Conservation (phyloP, 306 rosid species). For the Medicago ruthenica region DNA sequence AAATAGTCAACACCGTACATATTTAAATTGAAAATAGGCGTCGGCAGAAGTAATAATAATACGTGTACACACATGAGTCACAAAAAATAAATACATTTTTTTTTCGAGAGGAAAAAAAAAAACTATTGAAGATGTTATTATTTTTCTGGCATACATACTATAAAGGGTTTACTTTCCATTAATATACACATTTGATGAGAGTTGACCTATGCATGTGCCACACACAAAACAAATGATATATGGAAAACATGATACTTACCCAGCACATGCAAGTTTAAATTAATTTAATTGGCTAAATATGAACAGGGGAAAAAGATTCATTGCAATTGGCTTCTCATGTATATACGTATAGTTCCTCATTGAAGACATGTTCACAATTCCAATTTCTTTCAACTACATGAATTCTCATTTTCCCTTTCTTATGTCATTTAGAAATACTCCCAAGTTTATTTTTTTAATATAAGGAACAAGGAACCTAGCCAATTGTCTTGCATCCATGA, state of each 20-base stretch:
- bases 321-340: too few relatives aligned
- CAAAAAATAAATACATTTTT: too few relatives aligned
- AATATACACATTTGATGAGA: slow-evolving; percentile 33
- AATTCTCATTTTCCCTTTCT: neutral
- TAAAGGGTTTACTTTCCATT: neutral
- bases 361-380: too few relatives aligned
- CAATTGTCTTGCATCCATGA: too few relatives aligned
- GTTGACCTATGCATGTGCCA: slow-evolving; percentile 55
- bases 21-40: slow-evolving; percentile 25
- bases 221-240: neutral
- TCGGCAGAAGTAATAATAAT: neutral
- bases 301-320: too few relatives aligned
- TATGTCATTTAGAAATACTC: too few relatives aligned
- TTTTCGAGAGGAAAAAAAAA: too few relatives aligned
- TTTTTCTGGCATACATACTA: slow-evolving; percentile 6
- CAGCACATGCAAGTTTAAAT: neutral
- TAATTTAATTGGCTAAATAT: neutral
- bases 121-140: slow-evolving; percentile 15
- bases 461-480: too few relatives aligned
- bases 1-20: slow-evolving; percentile 36
- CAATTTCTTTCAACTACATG: neutral
- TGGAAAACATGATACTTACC: neutral
- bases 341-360: too few relatives aligned
- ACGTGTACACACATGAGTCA: neutral
- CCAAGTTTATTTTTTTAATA: too few relatives aligned